phyloP scores from a whole-genome alignment of 768 basidiomycete genomes.

The Lactarius trivialis region DNA sequence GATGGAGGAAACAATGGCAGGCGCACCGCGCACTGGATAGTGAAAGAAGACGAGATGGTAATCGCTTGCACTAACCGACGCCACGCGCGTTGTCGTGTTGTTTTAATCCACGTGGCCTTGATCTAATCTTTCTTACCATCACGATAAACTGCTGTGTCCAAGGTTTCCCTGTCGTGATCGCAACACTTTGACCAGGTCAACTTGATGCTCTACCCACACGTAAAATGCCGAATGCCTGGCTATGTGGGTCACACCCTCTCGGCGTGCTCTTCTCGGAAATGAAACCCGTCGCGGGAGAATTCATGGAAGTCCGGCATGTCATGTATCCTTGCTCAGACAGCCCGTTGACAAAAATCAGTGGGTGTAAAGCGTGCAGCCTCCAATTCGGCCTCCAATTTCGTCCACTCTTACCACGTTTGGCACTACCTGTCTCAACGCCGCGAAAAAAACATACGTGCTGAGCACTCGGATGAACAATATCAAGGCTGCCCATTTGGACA shows the following conservation, averaged over 20 bases:
- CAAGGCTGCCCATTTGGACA: neutral
- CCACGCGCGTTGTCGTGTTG: constrained; percentile 1
- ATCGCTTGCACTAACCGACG: neutral
- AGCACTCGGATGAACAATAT: neutral
- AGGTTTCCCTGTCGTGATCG: too few species aligned
- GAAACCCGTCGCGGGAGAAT: neutral
- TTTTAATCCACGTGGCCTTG: constrained; percentile 7
- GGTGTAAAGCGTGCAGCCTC: neutral
- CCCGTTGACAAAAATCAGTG: too few species aligned
- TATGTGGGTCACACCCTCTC: too few species aligned
- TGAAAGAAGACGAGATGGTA: neutral
- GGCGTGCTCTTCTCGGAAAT: neutral
- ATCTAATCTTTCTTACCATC: too few species aligned
- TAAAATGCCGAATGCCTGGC: too few species aligned
- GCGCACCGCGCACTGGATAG: constrained; percentile 31
- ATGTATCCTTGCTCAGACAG: too few species aligned
- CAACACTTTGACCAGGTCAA: too few species aligned
- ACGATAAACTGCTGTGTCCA: too few species aligned
- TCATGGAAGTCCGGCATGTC: neutral
- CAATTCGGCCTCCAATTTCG: neutral
- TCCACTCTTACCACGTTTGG: neutral
- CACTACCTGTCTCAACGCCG: neutral
- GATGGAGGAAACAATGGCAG: constrained; percentile 19
- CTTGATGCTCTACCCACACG: too few species aligned
- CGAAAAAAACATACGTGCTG: neutral